These are phyloP conservation scores for Colletotrichum simmondsii DNA, from an alignment of 2,329 filamentous ascomycete genomes.

Conservation along the genomic window DNA sequence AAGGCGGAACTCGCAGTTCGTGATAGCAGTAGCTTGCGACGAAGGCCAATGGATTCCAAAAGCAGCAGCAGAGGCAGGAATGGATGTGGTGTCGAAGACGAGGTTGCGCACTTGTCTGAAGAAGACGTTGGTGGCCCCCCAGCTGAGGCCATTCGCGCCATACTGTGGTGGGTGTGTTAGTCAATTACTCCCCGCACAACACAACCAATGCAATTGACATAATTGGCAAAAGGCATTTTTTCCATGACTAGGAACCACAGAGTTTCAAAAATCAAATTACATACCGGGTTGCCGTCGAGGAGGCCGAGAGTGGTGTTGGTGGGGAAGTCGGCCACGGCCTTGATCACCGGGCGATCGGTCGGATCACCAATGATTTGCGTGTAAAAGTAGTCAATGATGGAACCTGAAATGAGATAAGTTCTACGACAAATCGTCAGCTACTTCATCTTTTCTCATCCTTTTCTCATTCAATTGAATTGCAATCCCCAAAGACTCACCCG, in stretches of 20 bases:
- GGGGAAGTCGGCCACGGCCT: conserved; percentile 61
- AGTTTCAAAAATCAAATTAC: not conserved
- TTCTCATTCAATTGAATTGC: not conserved
- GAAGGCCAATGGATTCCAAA: conserved; percentile 76
- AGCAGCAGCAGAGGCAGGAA: conserved; percentile 55
- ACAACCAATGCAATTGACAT: not conserved
- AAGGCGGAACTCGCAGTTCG: conserved; percentile 67
- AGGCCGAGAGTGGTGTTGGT: conserved; percentile 51
- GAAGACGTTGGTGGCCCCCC: conserved; percentile 68
- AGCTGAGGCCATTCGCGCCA: conserved; percentile 54
- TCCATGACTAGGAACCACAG: not conserved
- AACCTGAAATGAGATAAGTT: conserved; percentile 77
- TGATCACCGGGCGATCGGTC: conserved; percentile 64
- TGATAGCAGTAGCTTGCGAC: conserved; percentile 70
- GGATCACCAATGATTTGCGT: conserved; percentile 83
- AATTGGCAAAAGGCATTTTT: not conserved
- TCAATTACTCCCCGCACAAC: not conserved
- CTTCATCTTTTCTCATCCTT: not conserved
- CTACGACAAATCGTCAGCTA: conserved; percentile 31
- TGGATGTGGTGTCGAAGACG: conserved; percentile 63
- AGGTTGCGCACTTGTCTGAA: conserved; percentile 69
- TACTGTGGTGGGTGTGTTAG: conserved; percentile 41
- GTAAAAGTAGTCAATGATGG: conserved; percentile 82
- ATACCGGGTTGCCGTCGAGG: conserved; percentile 54
- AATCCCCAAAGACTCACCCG: conserved; percentile 39